Percentiles rank a stretch among this genome's conserved stretches.
Conservation (phyloP, 2,329 filamentous ascomycete species). For the Berkeleyomyces rouxiae region DNA sequence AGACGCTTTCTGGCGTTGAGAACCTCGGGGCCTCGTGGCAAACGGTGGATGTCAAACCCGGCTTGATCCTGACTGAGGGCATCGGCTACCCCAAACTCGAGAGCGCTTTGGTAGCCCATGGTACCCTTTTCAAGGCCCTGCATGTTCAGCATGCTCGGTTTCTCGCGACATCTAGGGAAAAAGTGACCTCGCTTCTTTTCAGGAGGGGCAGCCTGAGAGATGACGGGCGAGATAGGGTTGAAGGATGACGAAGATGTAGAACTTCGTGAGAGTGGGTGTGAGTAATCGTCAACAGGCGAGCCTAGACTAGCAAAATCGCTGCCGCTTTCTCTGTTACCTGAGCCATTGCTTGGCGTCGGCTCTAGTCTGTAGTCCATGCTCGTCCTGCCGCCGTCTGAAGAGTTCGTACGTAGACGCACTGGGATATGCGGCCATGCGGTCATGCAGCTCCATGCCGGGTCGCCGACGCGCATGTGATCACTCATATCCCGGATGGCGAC, state of each 20-base stretch:
- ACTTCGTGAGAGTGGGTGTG: conserved; percentile 9
- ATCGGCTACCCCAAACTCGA: conserved; percentile 49
- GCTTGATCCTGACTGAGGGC: conserved; percentile 45
- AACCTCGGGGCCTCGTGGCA: conserved; percentile 35
- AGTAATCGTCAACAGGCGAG: conserved; percentile 6
- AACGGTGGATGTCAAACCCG: conserved; percentile 38
- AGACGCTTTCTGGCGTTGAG: conserved; percentile 41
- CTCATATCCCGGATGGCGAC: conserved; percentile 44
- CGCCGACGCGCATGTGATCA: conserved; percentile 47
- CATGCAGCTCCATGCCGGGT: conserved; percentile 44
- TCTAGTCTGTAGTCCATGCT: neutral
- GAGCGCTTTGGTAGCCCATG: conserved; percentile 50
- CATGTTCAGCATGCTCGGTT: conserved; percentile 57
- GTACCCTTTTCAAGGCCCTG: conserved; percentile 56
- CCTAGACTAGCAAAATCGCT: conserved; percentile 4
- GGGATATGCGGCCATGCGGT: conserved; percentile 49
- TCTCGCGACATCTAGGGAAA: conserved; percentile 40
- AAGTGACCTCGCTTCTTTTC: conserved; percentile 38
- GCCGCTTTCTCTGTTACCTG: conserved; percentile 20
- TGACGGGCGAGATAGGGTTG: conserved; percentile 20
- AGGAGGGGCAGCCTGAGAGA: conserved; percentile 17
- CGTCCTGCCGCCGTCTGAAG: neutral
- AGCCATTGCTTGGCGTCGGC: conserved; percentile 2
- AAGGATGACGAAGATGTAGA: conserved; percentile 20
- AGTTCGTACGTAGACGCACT: conserved; percentile 1